A percentile compares a stretch with the other conserved stretches of the same genome.
These are phyloP conservation scores for Drosera spatulata DNA, from an alignment of 179 eudicot genomes.

Conservation along the genomic window DNA sequence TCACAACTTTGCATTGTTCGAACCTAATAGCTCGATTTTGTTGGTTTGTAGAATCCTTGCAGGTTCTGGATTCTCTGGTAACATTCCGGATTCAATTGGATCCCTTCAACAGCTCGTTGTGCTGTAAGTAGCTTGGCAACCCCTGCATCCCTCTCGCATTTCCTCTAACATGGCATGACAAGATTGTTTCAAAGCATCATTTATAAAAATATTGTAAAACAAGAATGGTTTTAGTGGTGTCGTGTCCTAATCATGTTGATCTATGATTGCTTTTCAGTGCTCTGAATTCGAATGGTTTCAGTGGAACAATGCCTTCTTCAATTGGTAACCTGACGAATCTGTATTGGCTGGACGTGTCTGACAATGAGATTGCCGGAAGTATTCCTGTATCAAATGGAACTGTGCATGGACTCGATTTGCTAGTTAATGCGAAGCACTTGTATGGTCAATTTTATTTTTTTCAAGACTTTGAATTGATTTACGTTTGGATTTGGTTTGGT, in stretches of 20 bases:
- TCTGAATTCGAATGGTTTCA: slow-evolving; percentile 61
- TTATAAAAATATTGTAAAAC: not conserved
- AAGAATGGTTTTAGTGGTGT: not conserved
- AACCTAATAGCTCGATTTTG: not conserved
- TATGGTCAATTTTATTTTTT: slow-evolving; percentile 17
- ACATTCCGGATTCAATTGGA: slow-evolving; percentile 48
- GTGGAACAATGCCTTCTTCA: slow-evolving; percentile 61
- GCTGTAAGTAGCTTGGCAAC: slow-evolving; percentile 35
- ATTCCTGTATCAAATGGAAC: slow-evolving; percentile 64
- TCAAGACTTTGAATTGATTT: not conserved
- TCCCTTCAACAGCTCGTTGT: slow-evolving; percentile 29
- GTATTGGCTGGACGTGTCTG: slow-evolving; percentile 77
- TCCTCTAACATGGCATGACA: not conserved
- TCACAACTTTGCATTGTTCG: not conserved
- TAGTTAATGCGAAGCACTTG: slow-evolving; percentile 61
- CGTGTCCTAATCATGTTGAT: not conserved
- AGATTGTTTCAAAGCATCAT: not conserved
- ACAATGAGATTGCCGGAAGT: slow-evolving; percentile 60
- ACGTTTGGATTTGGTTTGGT: no score
- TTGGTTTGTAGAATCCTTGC: slow-evolving; percentile 28
- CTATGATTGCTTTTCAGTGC: slow-evolving; percentile 30
- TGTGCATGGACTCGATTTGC: slow-evolving; percentile 62
- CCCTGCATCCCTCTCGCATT: not conserved
- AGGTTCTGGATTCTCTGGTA: slow-evolving; percentile 55
- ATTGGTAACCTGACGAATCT: slow-evolving; percentile 59